Conservation (phyloP, 176 grass and related monocot species). For the Thinopyrum elongatum region DNA sequence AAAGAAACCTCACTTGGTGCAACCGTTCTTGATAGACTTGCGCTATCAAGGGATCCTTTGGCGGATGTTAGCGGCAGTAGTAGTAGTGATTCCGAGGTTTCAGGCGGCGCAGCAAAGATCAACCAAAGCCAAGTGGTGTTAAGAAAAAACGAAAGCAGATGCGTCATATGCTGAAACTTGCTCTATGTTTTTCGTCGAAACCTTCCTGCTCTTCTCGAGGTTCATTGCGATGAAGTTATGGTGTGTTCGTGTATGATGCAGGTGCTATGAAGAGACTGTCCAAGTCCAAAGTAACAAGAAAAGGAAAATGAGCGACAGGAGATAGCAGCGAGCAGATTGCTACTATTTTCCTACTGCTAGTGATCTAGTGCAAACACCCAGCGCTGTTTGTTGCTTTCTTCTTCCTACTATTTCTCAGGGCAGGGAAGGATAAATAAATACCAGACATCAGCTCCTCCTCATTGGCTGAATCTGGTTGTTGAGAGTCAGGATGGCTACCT, state of each 20-base stretch:
- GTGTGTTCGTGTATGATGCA: not conserved
- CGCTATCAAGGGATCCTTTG: too few species aligned
- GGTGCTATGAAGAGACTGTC: not conserved
- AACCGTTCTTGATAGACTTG: too few species aligned
- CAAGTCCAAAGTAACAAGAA: not conserved
- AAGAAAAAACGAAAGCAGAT: too few species aligned
- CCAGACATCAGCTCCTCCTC: not conserved
- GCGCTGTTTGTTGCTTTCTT: too few species aligned
- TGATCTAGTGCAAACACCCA: not conserved
- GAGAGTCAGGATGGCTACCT: conserved; percentile 49
- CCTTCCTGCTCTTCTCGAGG: not conserved
- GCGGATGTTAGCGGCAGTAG: too few species aligned
- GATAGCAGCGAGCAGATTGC: not conserved
- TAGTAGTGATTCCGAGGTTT: too few species aligned
- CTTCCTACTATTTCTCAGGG: too few species aligned
- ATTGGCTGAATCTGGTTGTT: conserved; percentile 1
- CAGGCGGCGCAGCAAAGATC: too few species aligned
- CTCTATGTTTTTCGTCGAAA: not conserved
- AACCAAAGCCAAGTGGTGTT: too few species aligned
- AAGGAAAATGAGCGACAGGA: not conserved
- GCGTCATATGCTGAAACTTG: not conserved
- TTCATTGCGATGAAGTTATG: not conserved
- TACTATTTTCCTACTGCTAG: not conserved
- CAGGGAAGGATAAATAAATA: not conserved
- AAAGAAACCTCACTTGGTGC: too few species aligned